A percentile compares a stretch with the other conserved stretches of the same genome.
Conservation (phyloP, 768 basidiomycete species). For the Clitopilus hobsonii region DNA sequence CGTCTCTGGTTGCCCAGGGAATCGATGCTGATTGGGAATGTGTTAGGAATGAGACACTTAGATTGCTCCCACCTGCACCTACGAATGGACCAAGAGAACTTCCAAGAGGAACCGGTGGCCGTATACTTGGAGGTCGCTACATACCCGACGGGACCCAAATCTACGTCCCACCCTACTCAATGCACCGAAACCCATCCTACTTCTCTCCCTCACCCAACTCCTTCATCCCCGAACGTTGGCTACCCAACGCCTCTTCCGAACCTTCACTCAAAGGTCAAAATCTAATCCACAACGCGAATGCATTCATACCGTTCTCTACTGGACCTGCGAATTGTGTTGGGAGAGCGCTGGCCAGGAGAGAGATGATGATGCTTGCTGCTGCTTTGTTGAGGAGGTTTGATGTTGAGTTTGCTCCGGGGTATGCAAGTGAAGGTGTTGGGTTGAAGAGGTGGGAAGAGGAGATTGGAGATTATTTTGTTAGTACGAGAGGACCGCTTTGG, state of each 20-base stretch:
- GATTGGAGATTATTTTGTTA: slow-evolving; percentile 24
- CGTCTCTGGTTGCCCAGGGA: not conserved
- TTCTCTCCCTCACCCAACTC: slow-evolving; percentile 33
- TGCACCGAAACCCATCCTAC: slow-evolving; percentile 32
- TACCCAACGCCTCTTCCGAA: slow-evolving; percentile 14
- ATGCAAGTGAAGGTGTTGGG: not conserved
- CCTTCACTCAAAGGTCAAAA: slow-evolving; percentile 11
- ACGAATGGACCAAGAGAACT: slow-evolving; percentile 29
- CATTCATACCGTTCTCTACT: slow-evolving; percentile 33
- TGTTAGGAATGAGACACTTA: slow-evolving; percentile 31
- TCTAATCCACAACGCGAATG: slow-evolving; percentile 19
- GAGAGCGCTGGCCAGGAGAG: slow-evolving; percentile 28
- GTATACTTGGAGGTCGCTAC: slow-evolving; percentile 21
- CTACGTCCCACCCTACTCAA: slow-evolving; percentile 28
- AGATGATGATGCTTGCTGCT: slow-evolving; percentile 26
- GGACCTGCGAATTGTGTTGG: slow-evolving; percentile 51
- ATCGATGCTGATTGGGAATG: not conserved
- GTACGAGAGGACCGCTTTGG: slow-evolving; percentile 20
- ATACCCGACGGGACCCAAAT: slow-evolving; percentile 37
- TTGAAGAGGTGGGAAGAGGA: slow-evolving; percentile 18
- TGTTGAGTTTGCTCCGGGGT: slow-evolving; percentile 20
- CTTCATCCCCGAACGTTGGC: slow-evolving; percentile 36
- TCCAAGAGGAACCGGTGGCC: slow-evolving; percentile 22
- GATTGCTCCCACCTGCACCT: slow-evolving; percentile 30
- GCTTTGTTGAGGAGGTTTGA: slow-evolving; percentile 24